Evolutionary conservation across 352 stramenopile genomes (phyloP).

Genomic region (Peronospora belbahrii): DNA sequence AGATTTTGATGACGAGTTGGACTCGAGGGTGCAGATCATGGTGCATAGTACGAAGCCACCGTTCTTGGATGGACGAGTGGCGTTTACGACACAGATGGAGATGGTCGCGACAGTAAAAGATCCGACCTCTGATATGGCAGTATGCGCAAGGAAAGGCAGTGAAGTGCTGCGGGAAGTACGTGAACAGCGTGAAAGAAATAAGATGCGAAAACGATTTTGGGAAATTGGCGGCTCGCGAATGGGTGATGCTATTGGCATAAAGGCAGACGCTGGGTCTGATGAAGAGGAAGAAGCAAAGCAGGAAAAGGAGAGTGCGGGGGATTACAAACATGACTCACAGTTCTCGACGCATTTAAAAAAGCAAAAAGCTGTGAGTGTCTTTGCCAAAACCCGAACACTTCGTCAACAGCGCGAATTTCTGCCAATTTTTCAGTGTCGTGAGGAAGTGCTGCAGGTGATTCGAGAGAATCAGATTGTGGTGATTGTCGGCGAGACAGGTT

Average conservation of each 20-base stretch:
- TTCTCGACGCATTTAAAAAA: conserved; percentile 94
- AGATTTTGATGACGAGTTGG: conserved; percentile 91
- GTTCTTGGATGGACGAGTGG: conserved; percentile 92
- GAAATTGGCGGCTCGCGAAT: conserved; percentile 96
- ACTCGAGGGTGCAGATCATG: conserved; percentile 92
- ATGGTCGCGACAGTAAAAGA: conserved; percentile 95
- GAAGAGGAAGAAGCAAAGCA: conserved; percentile 49
- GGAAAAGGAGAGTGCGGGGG: conserved; percentile 50
- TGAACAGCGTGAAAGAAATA: conserved; percentile 73
- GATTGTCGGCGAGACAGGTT: conserved; percentile 97
- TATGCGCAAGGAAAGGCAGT: conserved; percentile 91
- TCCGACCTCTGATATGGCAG: conserved; percentile 92
- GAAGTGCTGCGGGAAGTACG: conserved; percentile 71
- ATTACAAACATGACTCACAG: conserved; percentile 93
- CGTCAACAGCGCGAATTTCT: conserved; percentile 94
- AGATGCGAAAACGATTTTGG: conserved; percentile 98
- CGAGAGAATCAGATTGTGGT: conserved; percentile 98
- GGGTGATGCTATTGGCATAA: conserved; percentile 93
- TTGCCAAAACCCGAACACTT: conserved; percentile 94
- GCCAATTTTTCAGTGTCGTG: conserved; percentile 92
- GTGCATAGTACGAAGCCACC: conserved; percentile 97
- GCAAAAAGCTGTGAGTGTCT: conserved; percentile 88
- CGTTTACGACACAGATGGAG: conserved; percentile 93
- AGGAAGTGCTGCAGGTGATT: conserved; percentile 95
- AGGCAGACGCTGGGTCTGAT: conserved; percentile 46